Base-by-base conservation (phyloP, 306 rosid species). In the Prunus dulcis region DNA sequence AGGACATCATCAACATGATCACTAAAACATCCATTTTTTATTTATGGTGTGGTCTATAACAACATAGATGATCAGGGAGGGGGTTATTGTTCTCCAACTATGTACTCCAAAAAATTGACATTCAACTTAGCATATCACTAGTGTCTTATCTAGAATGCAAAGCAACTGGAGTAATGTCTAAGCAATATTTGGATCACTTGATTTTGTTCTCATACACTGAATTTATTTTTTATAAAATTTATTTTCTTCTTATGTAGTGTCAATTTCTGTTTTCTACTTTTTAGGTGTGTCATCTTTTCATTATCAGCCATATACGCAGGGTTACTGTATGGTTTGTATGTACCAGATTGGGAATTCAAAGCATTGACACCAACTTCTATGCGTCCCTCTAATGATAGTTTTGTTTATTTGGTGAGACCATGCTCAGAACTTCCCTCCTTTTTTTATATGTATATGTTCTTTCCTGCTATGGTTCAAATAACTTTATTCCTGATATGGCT, bases 261-360 rank as follows among this genome's bases (percentile, higher is more conserved):
- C 73, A 63, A 61, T 23, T 71, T 73, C 3, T 41, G 51, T 56
- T 75, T 70, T 74, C 64, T 82, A 77, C 46, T 62, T 65, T 80
- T 84, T 78, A 94, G 98, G 98, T 82, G 86, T 80, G 41, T 80
- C 67, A 82, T 83, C 13, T 64, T 84, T 78, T 79, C 81, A 43
- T 79, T 94, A 82, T 82, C 87, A 82, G 88, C 93, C 18, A 63
- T 90, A 74, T 89, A 94, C 82, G 71, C 87, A 12, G 93, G 81
- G 69, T 78, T 94, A 64, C 77, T 82, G 32, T 87, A 91, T 84
- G 96, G 96, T 74, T 70, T 94, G 32, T 90, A 88, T 73, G 98
- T 94, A 70, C 96, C 98, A 60, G 94, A 94, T 87, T 94, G 98
- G 98, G 88, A 94, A 71, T 91, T 94, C 49, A 67, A 75, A 66